phyloP scores from a whole-genome alignment of 225 moss, liverwort and hornwort genomes.

The Antitrichia curtipendula region DNA sequence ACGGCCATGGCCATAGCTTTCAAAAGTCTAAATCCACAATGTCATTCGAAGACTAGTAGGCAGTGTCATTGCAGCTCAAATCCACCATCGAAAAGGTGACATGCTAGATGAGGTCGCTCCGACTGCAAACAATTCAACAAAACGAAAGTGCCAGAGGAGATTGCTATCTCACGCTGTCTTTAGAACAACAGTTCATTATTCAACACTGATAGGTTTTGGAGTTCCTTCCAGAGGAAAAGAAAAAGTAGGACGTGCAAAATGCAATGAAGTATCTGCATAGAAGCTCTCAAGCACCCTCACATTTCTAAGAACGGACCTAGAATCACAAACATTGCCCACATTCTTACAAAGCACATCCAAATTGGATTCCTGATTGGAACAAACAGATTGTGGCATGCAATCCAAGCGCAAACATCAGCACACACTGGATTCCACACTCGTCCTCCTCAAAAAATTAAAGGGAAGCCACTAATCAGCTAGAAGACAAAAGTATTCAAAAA shows the following conservation, averaged over 20 bases:
- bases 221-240: neutral
- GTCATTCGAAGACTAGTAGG: neutral
- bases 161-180: neutral
- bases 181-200: neutral
- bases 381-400: neutral
- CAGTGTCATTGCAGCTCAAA: neutral
- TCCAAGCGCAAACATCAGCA: neutral
- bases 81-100: neutral
- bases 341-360: neutral
- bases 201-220: neutral
- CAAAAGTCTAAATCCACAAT: neutral
- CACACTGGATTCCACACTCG: neutral
- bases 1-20: conserved; percentile 11
- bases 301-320: neutral
- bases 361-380: neutral
- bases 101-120: neutral
- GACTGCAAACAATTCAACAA: neutral
- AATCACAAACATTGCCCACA: neutral
- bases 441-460: neutral
- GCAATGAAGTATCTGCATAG: neutral
- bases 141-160: neutral
- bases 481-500: too few relatives aligned
- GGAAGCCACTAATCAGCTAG: neutral
- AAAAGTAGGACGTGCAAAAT: neutral
- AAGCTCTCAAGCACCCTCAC: neutral